Evolutionary conservation across 2,329 filamentous ascomycete genomes (phyloP).

Genomic region (Microdochium nivale): DNA sequence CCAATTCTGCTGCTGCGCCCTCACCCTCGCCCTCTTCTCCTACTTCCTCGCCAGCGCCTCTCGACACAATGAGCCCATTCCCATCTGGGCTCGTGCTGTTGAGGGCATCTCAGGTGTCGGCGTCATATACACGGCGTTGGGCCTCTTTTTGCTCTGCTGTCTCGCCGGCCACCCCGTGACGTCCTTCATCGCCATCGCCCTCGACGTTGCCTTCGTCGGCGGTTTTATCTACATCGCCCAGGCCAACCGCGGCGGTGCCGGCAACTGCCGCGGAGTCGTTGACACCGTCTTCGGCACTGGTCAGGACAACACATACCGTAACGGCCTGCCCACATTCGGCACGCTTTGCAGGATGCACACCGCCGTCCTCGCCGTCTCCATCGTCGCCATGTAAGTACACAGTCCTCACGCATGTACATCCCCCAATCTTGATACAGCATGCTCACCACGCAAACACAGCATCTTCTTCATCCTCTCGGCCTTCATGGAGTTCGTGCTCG

Average conservation of each 20-base stretch:
- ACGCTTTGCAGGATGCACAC: constrained; percentile 67
- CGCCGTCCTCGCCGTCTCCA: constrained; percentile 67
- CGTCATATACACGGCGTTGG: constrained; percentile 64
- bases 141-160: constrained; percentile 69
- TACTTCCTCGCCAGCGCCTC: constrained; percentile 74
- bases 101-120: constrained; percentile 70
- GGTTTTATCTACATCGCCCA: constrained; percentile 76
- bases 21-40: constrained; percentile 71
- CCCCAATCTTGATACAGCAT: too few species aligned
- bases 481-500: constrained; percentile 57
- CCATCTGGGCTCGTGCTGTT: constrained; percentile 61
- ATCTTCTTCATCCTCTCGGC: constrained; percentile 70
- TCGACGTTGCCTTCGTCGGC: constrained; percentile 70
- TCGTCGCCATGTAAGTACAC: constrained; percentile 67
- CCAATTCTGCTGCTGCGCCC: constrained; percentile 61
- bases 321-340: constrained; percentile 37
- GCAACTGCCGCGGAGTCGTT: constrained; percentile 51
- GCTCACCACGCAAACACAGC: constrained; percentile 25
- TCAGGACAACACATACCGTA: constrained; percentile 36
- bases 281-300: constrained; percentile 63
- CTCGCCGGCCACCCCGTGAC: constrained; percentile 68
- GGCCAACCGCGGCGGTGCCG: constrained; percentile 60
- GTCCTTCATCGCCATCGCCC: constrained; percentile 61
- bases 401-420: neutral
- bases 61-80: constrained; percentile 55